Conservation (phyloP, 1,284 basidiomycete genomes). For the Papiliotrema terrestris region DNA sequence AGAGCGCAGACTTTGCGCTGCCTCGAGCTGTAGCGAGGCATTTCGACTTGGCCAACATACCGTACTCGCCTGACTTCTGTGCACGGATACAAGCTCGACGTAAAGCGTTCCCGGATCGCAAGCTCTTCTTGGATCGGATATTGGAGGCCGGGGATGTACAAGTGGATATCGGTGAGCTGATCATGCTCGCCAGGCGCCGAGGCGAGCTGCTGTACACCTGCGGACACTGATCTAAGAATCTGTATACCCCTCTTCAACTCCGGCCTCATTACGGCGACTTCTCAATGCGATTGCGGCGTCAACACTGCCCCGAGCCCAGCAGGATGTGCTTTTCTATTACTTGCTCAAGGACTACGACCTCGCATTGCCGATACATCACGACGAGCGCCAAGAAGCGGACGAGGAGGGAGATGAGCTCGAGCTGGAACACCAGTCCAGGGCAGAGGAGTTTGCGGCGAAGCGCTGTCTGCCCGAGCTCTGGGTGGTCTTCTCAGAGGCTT, state of each 20-base stretch:
- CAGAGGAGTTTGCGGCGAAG: conserved; percentile 27
- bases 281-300: conserved; percentile 29
- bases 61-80: conserved; percentile 18
- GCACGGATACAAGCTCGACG: conserved; percentile 15
- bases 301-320: conserved; percentile 33
- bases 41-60: conserved; percentile 36
- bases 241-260: conserved; percentile 38
- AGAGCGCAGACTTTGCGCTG: not conserved
- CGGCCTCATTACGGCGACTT: conserved; percentile 31
- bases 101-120: conserved; percentile 15
- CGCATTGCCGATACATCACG: not conserved
- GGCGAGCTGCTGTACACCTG: not conserved
- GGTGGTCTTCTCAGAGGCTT: conserved; percentile 40
- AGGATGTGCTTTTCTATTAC: conserved; percentile 45
- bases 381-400: not conserved
- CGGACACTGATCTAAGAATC: not conserved
- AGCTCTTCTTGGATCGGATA: conserved; percentile 40
- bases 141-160: conserved; percentile 30
- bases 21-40: conserved; percentile 25
- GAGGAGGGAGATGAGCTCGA: not conserved
- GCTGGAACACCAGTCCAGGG: conserved; percentile 5
- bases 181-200: not conserved
- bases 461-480: conserved; percentile 38
- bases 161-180: conserved; percentile 16
- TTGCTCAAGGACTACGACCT: conserved; percentile 32